Base-by-base conservation (phyloP, 257 asterid species). In the Penstemon davidsonii region DNA sequence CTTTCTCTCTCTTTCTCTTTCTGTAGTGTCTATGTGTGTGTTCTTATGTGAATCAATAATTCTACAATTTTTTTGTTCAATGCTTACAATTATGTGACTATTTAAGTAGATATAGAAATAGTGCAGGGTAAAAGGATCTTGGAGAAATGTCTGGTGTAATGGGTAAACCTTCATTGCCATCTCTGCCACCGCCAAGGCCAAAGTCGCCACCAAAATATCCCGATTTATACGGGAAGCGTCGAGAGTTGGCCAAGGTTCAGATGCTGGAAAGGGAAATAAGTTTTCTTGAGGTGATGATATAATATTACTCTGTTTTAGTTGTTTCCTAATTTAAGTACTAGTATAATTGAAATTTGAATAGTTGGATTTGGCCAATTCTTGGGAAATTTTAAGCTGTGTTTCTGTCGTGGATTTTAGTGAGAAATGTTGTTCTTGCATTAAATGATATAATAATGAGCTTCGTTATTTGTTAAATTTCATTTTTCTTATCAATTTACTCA, bases 151-250 rank as follows among this genome's bases (percentile, higher is more conserved):
- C 82, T 54, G 76, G 72, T 37, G 56, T 5, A 9, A 55, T 44
- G 3, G 80, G 78, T 13, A 62, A 45, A 45, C 80, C 76, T 13
- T 71, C 80, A 1, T 73, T 71, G 81, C 82, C 85, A 7, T 83
- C 95, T 33, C 80, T 90, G 78, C 98, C 96, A 55, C 94, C 94
- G 66, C 97, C 97, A 59, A 80, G 77, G 76, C 97, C 97, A 0
- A 90, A 85, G 78, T 87, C 96, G 47, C 98, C 98, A 59, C 97
- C 96, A 7, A 68, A 68, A 67, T 89, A 89, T 64, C 98, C 98
- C 0, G 96, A 93, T 80, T 85, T 93, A 84, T 90, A 86, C 69
- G 98, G 98, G 5, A 88, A 88, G 70, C 84, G 97, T 60, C 78
- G 93, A 68, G 94, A 84, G 74, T 58, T 87, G 41, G 94, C 90